Base-by-base conservation (phyloP, 805 yeast genomes). In the Metschnikowia similis region DNA sequence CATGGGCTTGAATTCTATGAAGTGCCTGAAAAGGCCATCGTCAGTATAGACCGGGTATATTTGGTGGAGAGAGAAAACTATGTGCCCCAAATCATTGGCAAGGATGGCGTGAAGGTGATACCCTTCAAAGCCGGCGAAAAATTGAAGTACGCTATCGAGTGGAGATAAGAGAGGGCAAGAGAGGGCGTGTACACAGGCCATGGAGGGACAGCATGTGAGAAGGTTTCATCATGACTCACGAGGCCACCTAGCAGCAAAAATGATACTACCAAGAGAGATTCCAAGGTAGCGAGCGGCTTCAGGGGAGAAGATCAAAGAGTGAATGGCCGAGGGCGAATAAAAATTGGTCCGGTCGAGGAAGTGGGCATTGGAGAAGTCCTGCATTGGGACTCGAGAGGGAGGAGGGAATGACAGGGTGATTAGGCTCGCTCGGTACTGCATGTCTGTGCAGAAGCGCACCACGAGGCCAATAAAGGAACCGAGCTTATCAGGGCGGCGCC, bases 121-220 rank as follows among this genome's bases (percentile, higher is more conserved):
- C 98, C 97, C 8, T 92, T 92, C 76, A 77, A 75, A 58, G 90
- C 97, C 7, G 96, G 96, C 14, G 82, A 85, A 47, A 77, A 74
- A 49, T 75, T 92, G 45, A 62, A 74, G 31, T 92, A 95, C 89
- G 66, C 81, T 8, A 78, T 82, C 5, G 87, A 85, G 67, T 91
- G 97, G 97, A 66, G 75, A 56, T 59, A 45, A 34, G 37, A 11
- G 21, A 41, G n/a, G 4, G 29, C 13, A 56, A 58, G 43, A 34
- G 37, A 8, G 21, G 35, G 21, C 4, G 29, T 16, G 40, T 47
- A 34, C 29, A 31, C 14, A 31, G 6, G n/a, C 11, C 2, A 17
- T 4, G 7, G 11, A 11, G 17, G 11, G 11, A 13, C 4, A 17
- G 36, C 45, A 41, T 41, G 45, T 30, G 45, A 41, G 21, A 41